Conservation (phyloP, 2,329 filamentous ascomycete species). For the Monosporascus ibericus region DNA sequence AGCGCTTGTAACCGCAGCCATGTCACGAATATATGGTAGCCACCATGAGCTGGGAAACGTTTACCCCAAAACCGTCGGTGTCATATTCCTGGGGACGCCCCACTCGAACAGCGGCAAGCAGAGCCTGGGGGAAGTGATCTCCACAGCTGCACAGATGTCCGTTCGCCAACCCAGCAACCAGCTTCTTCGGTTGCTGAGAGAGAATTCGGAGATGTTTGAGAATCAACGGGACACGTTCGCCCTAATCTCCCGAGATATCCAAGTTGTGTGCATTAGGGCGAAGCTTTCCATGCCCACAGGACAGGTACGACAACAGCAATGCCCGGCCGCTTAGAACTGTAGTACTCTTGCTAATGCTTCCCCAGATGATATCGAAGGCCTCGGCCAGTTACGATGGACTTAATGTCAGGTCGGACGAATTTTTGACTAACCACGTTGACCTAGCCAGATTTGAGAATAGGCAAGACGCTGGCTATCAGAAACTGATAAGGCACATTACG, state of each 20-base stretch:
- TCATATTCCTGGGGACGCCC: constrained; percentile 24
- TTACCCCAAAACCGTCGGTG: constrained; percentile 24
- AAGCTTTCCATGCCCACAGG: constrained; percentile 16
- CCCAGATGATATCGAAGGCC: constrained; percentile 22
- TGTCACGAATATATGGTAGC: constrained; percentile 24
- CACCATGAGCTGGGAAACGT: constrained; percentile 25
- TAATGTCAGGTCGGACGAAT: constrained; percentile 22
- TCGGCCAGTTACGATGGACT: constrained; percentile 19
- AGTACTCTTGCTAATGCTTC: constrained; percentile 14
- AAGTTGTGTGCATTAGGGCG: constrained; percentile 23
- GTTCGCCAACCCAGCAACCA: constrained; percentile 15
- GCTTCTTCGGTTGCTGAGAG: constrained; percentile 18
- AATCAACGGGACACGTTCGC: constrained; percentile 22
- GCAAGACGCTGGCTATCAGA: constrained; percentile 19
- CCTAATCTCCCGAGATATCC: constrained; percentile 25
- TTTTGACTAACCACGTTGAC: constrained; percentile 19
- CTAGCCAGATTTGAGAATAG: constrained; percentile 19
- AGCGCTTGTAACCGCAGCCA: constrained; percentile 22
- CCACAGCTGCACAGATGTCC: constrained; percentile 20
- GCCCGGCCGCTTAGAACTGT: constrained; percentile 5
- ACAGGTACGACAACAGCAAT: constrained; percentile 2
- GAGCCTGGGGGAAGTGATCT: constrained; percentile 22
- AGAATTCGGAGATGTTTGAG: constrained; percentile 20
- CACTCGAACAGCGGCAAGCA: constrained; percentile 21
- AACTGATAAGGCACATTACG: constrained; percentile 18